Percentiles rank a stretch among this genome's conserved stretches.
Evolutionary conservation across 108 stramenopile genomes (phyloP).

Genomic region (Fragilariopsis cylindrus): DNA sequence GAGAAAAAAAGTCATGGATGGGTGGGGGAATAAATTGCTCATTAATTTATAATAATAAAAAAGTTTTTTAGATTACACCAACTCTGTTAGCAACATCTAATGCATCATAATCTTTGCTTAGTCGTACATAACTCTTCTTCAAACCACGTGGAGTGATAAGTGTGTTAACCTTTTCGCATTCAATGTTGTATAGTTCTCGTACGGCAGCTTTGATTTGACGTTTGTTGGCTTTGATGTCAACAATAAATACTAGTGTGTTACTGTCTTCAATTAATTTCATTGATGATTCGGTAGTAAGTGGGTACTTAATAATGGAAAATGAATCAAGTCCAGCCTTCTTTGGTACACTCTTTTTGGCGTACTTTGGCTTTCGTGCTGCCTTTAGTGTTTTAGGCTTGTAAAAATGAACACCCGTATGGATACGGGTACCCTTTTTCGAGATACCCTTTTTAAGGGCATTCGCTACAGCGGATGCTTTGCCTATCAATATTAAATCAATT

Average conservation of each 20-base stretch:
- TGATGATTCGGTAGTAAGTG: conserved; percentile 97
- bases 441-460: conserved; percentile 91
- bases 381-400: conserved; percentile 95
- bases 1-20: too few relatives aligned
- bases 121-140: conserved; percentile 99
- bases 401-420: conserved; percentile 99
- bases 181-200: conserved; percentile 95
- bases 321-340: conserved; percentile 75
- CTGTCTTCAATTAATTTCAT: conserved; percentile 99
- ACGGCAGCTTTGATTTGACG: conserved; percentile 99
- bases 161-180: conserved; percentile 98
- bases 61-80: conserved; percentile 95
- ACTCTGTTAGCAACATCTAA: conserved; percentile 99
- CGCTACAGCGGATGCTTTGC: conserved; percentile 86
- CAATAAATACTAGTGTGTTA: conserved; percentile 99
- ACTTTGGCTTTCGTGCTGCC: conserved; percentile 89
- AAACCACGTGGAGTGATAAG: conserved; percentile 98
- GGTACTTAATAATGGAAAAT: conserved; percentile 96
- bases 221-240: conserved; percentile 99
- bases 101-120: conserved; percentile 98
- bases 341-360: conserved; percentile 75
- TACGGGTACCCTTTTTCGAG: conserved; percentile 95
- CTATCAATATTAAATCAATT: conserved; percentile 26
- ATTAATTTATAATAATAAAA: not conserved
- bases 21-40: not conserved